Evolutionary conservation across 2,329 filamentous ascomycete genomes (phyloP).

Genomic region (Lecanicillium sp.): DNA sequence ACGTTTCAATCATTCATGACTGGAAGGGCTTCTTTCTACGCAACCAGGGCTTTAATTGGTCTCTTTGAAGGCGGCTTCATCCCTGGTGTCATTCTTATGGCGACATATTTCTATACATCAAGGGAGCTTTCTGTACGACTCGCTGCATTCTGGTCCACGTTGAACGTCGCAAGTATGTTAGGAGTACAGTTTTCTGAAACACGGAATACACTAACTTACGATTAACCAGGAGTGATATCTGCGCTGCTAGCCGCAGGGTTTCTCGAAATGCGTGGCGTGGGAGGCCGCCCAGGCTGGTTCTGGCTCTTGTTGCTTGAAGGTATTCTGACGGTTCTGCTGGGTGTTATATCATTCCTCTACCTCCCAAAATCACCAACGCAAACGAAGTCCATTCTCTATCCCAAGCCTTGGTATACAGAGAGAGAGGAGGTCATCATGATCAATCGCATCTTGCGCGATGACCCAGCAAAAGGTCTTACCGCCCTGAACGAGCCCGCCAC

Average conservation of each 20-base stretch:
- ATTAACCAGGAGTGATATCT: conserved; percentile 33
- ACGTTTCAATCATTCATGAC: conserved; percentile 44
- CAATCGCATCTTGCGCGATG: conserved; percentile 48
- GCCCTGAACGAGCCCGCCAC: conserved; percentile 35
- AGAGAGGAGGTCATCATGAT: conserved; percentile 63
- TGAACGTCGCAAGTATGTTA: conserved; percentile 29
- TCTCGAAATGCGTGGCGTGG: conserved; percentile 41
- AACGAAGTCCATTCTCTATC: conserved; percentile 53
- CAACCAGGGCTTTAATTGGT: conserved; percentile 44
- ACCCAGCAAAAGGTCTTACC: conserved; percentile 45
- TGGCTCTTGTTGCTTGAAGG: conserved; percentile 39
- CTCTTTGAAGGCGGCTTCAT: conserved; percentile 51
- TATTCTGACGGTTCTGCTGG: conserved; percentile 43
- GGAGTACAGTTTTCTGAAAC: conserved; percentile 11
- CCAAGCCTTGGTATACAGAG: conserved; percentile 59
- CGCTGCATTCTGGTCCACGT: conserved; percentile 58
- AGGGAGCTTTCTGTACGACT: conserved; percentile 59
- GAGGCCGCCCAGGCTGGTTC: conserved; percentile 44
- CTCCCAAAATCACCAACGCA: conserved; percentile 58
- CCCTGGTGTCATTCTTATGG: conserved; percentile 54
- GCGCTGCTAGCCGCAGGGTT: conserved; percentile 39
- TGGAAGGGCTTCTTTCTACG: conserved; percentile 37
- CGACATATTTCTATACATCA: conserved; percentile 66
- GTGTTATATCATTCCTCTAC: conserved; percentile 46
- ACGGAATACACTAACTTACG: conserved; percentile 27